These are phyloP conservation scores for Globisporangium cederbergense DNA, from an alignment of 352 stramenopile genomes.

Conservation along the genomic window DNA sequence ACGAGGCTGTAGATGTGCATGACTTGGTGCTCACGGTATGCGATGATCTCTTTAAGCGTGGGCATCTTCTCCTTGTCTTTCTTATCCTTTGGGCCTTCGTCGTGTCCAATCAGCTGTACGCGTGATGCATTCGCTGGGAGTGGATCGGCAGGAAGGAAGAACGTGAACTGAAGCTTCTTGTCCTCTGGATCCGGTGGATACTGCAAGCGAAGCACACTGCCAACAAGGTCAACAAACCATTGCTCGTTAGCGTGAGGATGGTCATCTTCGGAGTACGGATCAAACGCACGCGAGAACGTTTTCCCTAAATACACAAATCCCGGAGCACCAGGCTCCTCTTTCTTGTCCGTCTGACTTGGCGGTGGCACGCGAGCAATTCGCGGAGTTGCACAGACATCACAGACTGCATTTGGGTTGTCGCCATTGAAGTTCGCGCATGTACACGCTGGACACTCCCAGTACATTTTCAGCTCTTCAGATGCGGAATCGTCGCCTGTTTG, in stretches of 20 bases:
- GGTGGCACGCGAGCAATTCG: slow-evolving; percentile 25
- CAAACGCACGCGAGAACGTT: slow-evolving; percentile 64
- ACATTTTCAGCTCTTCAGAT: slow-evolving; percentile 77
- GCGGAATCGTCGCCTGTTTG: slow-evolving; percentile 15
- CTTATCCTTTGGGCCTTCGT: slow-evolving; percentile 70
- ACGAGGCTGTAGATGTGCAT: slow-evolving; percentile 97
- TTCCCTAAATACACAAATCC: slow-evolving; percentile 62
- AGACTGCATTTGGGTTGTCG: slow-evolving; percentile 70
- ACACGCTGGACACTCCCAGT: slow-evolving; percentile 83
- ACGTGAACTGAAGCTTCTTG: slow-evolving; percentile 75
- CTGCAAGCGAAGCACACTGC: slow-evolving; percentile 49
- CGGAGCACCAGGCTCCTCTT: slow-evolving; percentile 25
- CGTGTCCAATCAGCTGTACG: slow-evolving; percentile 61
- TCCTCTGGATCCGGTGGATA: slow-evolving; percentile 75
- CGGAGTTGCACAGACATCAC: slow-evolving; percentile 74
- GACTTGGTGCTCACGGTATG: slow-evolving; percentile 88
- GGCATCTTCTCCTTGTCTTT: slow-evolving; percentile 69
- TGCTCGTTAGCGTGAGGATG: slow-evolving; percentile 58
- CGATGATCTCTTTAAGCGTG: slow-evolving; percentile 98
- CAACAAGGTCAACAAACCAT: slow-evolving; percentile 75
- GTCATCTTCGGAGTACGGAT: slow-evolving; percentile 80
- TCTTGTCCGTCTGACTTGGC: slow-evolving; percentile 20
- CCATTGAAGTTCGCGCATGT: slow-evolving; percentile 87
- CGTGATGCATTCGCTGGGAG: slow-evolving; percentile 37
- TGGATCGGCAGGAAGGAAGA: slow-evolving; percentile 66